phyloP scores from a whole-genome alignment of 2,329 filamentous ascomycete genomes.

The Arthroderma uncinatum region DNA sequence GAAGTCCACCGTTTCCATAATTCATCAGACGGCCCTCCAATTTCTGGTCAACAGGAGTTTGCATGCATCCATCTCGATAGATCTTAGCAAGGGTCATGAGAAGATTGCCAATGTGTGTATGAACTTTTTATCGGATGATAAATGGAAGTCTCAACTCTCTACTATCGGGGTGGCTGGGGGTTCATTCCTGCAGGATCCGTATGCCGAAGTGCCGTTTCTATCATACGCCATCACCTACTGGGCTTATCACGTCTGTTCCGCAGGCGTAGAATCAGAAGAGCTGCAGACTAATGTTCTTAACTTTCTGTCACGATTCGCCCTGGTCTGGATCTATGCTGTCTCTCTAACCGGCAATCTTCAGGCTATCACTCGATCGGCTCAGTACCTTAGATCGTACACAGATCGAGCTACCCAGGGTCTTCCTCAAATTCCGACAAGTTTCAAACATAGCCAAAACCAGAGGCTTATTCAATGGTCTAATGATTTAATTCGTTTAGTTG shows the following conservation, averaged over 20 bases:
- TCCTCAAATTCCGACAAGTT: neutral
- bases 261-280: neutral
- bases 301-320: constrained; percentile 9
- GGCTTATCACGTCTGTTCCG: constrained; percentile 9
- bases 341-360: constrained; percentile 19
- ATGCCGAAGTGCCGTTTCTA: constrained; percentile 8
- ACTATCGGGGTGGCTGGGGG: neutral
- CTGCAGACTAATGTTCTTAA: constrained; percentile 3
- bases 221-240: constrained; percentile 10
- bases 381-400: constrained; percentile 18
- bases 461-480: constrained; percentile 20
- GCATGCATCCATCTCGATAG: constrained; percentile 7
- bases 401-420: constrained; percentile 1
- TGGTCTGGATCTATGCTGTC: constrained; percentile 28
- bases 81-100: constrained; percentile 11
- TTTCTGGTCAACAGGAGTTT: constrained; percentile 13
- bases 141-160: neutral
- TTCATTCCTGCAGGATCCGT: no score
- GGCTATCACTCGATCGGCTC: constrained; percentile 21
- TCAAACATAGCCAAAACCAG: constrained; percentile 8
- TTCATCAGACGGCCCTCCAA: constrained; percentile 23
- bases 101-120: constrained; percentile 21
- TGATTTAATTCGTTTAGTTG: constrained; percentile 29
- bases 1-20: constrained; percentile 15
- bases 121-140: constrained; percentile 9